Conservation (phyloP, 75 land plant genomes). For the Sequoia sempervirens region DNA sequence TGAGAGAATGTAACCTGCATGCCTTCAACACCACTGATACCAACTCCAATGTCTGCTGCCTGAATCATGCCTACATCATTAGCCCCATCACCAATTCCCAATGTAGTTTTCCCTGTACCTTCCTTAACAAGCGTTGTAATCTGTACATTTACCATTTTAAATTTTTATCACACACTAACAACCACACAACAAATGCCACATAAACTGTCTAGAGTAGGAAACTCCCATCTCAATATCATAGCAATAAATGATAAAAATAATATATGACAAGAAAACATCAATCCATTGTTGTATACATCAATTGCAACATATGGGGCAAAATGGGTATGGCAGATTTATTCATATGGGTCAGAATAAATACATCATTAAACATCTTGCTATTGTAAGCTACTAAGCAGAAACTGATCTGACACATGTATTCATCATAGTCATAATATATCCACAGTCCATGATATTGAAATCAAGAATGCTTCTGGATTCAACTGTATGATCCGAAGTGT, state of each 20-base stretch:
- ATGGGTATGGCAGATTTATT: background rate
- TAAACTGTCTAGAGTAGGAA: background rate
- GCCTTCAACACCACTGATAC: constrained; percentile 98
- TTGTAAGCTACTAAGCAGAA: background rate
- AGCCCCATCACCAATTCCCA: constrained; percentile 98
- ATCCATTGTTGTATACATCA: background rate
- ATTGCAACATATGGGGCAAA: background rate
- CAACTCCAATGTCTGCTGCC: constrained; percentile 97
- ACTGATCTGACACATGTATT: background rate
- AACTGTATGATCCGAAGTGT: too few species aligned
- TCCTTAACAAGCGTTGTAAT: constrained; percentile 87
- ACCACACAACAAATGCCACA: background rate
- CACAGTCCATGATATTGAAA: too few species aligned
- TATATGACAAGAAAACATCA: background rate
- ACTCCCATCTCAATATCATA: background rate
- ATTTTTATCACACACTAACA: background rate
- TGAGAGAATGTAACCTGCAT: constrained; percentile 69
- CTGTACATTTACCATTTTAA: constrained; percentile 26
- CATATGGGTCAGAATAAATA: background rate
- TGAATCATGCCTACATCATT: constrained; percentile 99
- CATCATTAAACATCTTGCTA: background rate
- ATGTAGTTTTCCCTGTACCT: constrained; percentile 80
- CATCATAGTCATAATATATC: too few species aligned
- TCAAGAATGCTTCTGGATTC: too few species aligned
- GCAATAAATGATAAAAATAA: background rate